phyloP scores from a whole-genome alignment of 352 stramenopile genomes.

The Pythium aristosporum region DNA sequence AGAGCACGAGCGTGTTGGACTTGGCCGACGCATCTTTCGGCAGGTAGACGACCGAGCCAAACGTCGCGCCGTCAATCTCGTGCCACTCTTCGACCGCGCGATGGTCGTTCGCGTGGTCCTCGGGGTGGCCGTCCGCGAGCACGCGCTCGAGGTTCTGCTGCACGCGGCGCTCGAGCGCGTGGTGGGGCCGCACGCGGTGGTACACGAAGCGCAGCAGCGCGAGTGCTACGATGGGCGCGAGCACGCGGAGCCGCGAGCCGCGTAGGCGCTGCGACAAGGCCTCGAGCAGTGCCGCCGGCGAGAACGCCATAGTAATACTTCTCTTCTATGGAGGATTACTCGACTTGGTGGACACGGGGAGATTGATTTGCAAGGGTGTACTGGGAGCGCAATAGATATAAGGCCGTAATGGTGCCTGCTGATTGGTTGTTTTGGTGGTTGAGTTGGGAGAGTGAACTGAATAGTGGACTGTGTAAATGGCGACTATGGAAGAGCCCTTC shows the following conservation, averaged over 20 bases:
- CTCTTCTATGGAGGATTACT: no score
- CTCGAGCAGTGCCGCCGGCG: slow-evolving; percentile 6
- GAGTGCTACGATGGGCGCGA: slow-evolving; percentile 39
- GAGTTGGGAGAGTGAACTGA: neutral
- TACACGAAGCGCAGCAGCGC: slow-evolving; percentile 48
- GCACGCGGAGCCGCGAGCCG: slow-evolving; percentile 30
- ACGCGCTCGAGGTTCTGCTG: slow-evolving; percentile 36
- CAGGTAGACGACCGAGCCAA: slow-evolving; percentile 53
- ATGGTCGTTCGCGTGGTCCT: slow-evolving; percentile 19
- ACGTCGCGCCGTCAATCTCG: slow-evolving; percentile 44
- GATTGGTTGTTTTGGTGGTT: slow-evolving; percentile 20
- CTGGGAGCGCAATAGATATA: slow-evolving; percentile 10
- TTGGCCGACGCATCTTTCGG: slow-evolving; percentile 14
- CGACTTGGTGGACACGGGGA: neutral
- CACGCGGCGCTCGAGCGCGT: slow-evolving; percentile 41
- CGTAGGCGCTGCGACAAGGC: slow-evolving; percentile 8
- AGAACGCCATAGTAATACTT: slow-evolving; percentile 16
- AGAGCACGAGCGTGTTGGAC: slow-evolving; percentile 50
- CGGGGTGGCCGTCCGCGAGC: slow-evolving; percentile 22
- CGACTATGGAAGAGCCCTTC: no score
- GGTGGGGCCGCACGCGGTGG: slow-evolving; percentile 35
- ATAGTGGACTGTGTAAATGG: neutral
- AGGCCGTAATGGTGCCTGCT: neutral
- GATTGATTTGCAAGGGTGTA: neutral
- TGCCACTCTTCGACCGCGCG: slow-evolving; percentile 47